Percentiles rank a stretch among this genome's conserved stretches.
These are phyloP conservation scores for Groenewaldozyma sp. DNA, from an alignment of 1,139 yeast genomes.

Conservation along the genomic window DNA sequence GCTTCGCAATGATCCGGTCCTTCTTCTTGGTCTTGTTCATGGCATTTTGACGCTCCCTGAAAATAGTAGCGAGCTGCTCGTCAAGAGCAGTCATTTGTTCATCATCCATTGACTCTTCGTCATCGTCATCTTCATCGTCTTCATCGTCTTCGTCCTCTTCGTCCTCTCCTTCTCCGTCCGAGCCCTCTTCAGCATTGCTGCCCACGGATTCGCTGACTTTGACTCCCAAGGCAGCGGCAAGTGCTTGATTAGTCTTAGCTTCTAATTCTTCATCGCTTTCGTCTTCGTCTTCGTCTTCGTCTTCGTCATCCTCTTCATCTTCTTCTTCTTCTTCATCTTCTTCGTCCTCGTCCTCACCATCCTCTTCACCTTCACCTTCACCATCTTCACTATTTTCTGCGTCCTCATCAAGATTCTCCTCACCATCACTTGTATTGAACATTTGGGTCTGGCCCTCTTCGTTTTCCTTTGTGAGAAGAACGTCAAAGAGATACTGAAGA, in stretches of 20 bases:
- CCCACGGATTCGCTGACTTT: slow-evolving; percentile 8
- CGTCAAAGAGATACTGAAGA: slow-evolving; percentile 52
- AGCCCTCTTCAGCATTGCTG: too few relatives aligned
- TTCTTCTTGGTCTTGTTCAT: slow-evolving; percentile 20
- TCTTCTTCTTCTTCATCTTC: slow-evolving; percentile 17
- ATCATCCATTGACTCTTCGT: slow-evolving; percentile 85
- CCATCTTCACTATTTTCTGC: slow-evolving; percentile 31
- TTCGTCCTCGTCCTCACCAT: slow-evolving; percentile 27
- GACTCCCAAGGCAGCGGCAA: slow-evolving; percentile 71
- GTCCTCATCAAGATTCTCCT: slow-evolving; percentile 31
- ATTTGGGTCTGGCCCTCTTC: slow-evolving; percentile 70
- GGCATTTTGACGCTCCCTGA: slow-evolving; percentile 47
- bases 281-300: slow-evolving; percentile 21
- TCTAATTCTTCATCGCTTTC: slow-evolving; percentile 44
- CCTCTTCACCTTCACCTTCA: slow-evolving; percentile 25
- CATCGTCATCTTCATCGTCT: slow-evolving; percentile 37
- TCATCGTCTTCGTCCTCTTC: slow-evolving; percentile 26
- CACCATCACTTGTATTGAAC: slow-evolving; percentile 52
- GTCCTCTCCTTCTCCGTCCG: slow-evolving; percentile 8
- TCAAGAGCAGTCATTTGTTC: slow-evolving; percentile 97
- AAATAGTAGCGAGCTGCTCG: slow-evolving; percentile 71
- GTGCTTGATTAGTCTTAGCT: slow-evolving; percentile 55
- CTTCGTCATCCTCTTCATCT: slow-evolving; percentile 21
- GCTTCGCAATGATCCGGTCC: slow-evolving; percentile 63
- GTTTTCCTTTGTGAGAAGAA: slow-evolving; percentile 67